Percentiles rank a stretch among this genome's conserved stretches.
phyloP scores from a whole-genome alignment of 1,139 yeast species.

The Hansenula anomala region DNA sequence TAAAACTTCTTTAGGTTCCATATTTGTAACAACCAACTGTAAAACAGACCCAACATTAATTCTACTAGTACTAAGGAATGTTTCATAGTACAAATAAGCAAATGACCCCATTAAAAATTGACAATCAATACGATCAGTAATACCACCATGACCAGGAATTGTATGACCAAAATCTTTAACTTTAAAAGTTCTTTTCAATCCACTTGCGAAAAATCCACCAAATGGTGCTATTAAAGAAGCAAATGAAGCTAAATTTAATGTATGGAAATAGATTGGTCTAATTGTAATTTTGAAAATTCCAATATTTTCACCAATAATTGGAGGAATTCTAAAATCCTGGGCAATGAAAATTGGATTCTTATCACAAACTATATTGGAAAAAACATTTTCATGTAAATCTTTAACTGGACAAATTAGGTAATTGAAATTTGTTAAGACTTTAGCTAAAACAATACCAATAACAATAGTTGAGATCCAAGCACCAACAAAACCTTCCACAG shows the following conservation, averaged over 20 bases:
- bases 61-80: constrained; percentile 75
- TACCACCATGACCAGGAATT: constrained; percentile 97
- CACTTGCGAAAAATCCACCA: constrained; percentile 98
- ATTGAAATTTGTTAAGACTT: constrained; percentile 56
- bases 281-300: constrained; percentile 47
- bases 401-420: constrained; percentile 88
- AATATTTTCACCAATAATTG: constrained; percentile 48
- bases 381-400: constrained; percentile 50
- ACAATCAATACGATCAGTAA: constrained; percentile 96
- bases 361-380: constrained; percentile 67
- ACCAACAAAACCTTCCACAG: constrained; percentile 95
- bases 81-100: constrained; percentile 86
- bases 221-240: constrained; percentile 98
- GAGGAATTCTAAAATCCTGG: constrained; percentile 73
- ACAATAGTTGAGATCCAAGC: constrained; percentile 94
- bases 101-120: constrained; percentile 98
- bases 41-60: constrained; percentile 68
- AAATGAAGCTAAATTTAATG: constrained; percentile 81
- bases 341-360: constrained; percentile 85
- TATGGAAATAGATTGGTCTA: constrained; percentile 88
- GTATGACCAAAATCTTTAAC: constrained; percentile 92
- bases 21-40: constrained; percentile 70
- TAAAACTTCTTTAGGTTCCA: constrained; percentile 61
- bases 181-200: constrained; percentile 94
- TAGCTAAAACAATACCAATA: constrained; percentile 65